Percentiles rank a stretch among this genome's conserved stretches.
Conservation (phyloP, 805 yeast genomes). For the Metschnikowia gelsemii region DNA sequence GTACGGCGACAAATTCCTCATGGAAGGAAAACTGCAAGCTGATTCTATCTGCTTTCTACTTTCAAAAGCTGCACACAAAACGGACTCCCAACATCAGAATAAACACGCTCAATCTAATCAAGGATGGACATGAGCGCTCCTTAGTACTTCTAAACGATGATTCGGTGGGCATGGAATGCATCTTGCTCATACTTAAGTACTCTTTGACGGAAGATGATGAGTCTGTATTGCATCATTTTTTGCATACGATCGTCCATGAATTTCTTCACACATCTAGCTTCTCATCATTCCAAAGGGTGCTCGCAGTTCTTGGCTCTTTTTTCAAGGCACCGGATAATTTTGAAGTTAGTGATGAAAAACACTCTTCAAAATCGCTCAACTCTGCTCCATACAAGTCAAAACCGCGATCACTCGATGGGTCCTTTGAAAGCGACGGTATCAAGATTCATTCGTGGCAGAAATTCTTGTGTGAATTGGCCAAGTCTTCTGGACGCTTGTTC, state of each 20-base stretch:
- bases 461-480: slow-evolving; percentile 21
- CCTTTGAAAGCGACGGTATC: background rate
- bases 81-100: slow-evolving; percentile 28
- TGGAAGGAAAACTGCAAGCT: slow-evolving; percentile 52
- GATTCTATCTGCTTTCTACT: slow-evolving; percentile 47
- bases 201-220: slow-evolving; percentile 31
- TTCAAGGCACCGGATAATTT: background rate
- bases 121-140: slow-evolving; percentile 38
- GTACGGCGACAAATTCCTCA: slow-evolving; percentile 50
- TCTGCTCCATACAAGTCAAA: background rate
- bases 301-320: background rate
- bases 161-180: slow-evolving; percentile 31
- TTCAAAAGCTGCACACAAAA: slow-evolving; percentile 15
- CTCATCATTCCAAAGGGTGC: slow-evolving; percentile 2
- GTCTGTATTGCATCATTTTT: slow-evolving; percentile 31
- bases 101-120: slow-evolving; percentile 34
- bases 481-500: slow-evolving; percentile 28
- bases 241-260: slow-evolving; percentile 28
- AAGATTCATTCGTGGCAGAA: background rate
- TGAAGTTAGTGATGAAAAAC: no score
- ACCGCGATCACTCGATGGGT: background rate
- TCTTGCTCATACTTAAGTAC: slow-evolving; percentile 32
- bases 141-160: slow-evolving; percentile 28
- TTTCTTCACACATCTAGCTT: slow-evolving; percentile 15
- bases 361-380: background rate